A percentile compares a stretch with the other conserved stretches of the same genome.
Conservation (phyloP, 352 stramenopile genomes). For the Globisporangium recalcitrans region DNA sequence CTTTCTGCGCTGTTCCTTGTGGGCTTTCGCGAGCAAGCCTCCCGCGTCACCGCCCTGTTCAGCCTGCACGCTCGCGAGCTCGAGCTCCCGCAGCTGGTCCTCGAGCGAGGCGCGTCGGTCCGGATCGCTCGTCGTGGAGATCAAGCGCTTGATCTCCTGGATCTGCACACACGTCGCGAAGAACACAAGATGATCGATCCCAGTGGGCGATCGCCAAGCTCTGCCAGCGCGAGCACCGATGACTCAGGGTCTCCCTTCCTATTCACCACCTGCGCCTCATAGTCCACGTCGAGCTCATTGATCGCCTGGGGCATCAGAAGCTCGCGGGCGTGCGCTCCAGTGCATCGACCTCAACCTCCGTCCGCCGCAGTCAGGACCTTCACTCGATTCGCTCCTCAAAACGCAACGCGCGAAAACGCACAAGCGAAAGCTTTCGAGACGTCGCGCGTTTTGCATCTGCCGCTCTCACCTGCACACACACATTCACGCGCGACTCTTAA, state of each 20-base stretch:
- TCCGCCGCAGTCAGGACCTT: not conserved
- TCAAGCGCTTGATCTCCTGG: conserved; percentile 70
- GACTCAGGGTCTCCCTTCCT: not conserved
- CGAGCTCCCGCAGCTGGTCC: conserved; percentile 62
- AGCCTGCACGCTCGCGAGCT: conserved; percentile 46
- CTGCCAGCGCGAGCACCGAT: not conserved
- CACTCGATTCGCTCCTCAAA: too few relatives aligned
- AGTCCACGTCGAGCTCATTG: conserved; percentile 65
- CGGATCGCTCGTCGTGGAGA: conserved; percentile 62
- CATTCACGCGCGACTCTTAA: too few relatives aligned
- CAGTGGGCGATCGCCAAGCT: not conserved
- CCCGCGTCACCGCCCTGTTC: conserved; percentile 23
- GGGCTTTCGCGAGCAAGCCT: conserved; percentile 5
- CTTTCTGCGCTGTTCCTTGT: conserved; percentile 33
- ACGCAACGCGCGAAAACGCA: too few relatives aligned
- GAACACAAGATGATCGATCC: not conserved
- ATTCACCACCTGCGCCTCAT: conserved; percentile 48
- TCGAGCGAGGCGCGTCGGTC: conserved; percentile 53
- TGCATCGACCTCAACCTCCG: not conserved
- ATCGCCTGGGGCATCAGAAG: conserved; percentile 48
- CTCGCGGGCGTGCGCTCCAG: not conserved
- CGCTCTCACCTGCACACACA: too few relatives aligned
- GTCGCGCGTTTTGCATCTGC: too few relatives aligned
- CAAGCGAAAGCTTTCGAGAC: too few relatives aligned
- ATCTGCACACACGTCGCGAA: conserved; percentile 41